These are phyloP conservation scores for Acer yangbiense DNA, from an alignment of 345 rosid genomes.

Conservation along the genomic window DNA sequence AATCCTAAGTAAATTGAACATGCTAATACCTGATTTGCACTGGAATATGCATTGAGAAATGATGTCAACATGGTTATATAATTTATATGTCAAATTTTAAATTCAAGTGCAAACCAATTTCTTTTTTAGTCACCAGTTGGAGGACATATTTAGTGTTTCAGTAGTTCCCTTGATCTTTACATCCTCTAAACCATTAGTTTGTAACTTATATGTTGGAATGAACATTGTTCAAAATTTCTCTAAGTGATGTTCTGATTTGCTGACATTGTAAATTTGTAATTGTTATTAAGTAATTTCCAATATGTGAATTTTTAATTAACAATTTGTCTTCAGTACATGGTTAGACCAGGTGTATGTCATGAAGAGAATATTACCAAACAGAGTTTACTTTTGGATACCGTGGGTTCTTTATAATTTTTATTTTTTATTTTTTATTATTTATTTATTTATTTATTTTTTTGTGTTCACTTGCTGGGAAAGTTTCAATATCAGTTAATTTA, in stretches of 20 bases:
- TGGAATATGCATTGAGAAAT: not conserved
- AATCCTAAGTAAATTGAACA: not conserved
- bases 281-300: not conserved
- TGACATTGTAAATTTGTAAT: not conserved
- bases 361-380: not conserved
- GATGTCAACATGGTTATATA: not conserved
- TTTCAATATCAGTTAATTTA: not conserved
- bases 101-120: not conserved
- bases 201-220: not conserved
- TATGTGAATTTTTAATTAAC: not conserved
- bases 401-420: not conserved
- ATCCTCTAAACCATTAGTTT: not conserved
- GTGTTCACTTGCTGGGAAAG: not conserved
- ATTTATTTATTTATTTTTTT: not conserved
- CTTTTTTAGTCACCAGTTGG: not conserved
- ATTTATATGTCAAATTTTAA: not conserved
- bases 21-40: not conserved
- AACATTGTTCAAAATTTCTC: conserved; percentile 1
- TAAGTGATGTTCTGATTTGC: not conserved
- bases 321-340: not conserved
- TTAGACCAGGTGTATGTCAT: not conserved
- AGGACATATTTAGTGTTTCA: not conserved
- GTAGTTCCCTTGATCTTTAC: not conserved
- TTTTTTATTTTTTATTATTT: too few relatives aligned
- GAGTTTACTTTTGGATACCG: not conserved